Base-by-base conservation (phyloP, 805 yeast species). In the Komagataella phaffii region DNA sequence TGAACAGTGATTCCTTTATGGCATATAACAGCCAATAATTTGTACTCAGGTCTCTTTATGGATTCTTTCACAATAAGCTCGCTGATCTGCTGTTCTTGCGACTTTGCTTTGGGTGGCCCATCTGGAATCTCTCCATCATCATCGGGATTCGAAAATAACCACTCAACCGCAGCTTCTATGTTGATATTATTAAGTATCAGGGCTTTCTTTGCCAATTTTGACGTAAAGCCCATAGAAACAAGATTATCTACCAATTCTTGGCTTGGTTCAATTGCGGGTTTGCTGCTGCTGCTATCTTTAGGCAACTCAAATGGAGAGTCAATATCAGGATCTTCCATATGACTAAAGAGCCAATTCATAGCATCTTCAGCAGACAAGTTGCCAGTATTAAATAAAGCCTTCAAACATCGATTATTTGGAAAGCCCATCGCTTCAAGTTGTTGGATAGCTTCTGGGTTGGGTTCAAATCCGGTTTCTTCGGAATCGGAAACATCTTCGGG, bases 1-100 rank as follows among this genome's bases (percentile, higher is more conserved):
- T 90, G 96, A 1, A 88, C 84, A 10, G 95, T 84, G 2, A 80
- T 73, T 6, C 97, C 97, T 64, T 89, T 90, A 64, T 89, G 97
- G 62, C 96, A 88, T 14, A 90, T 72, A 4, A 86, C 83, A 0
- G 85, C 84, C 47, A 74, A 71, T 49, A 90, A 64, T 3, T 58
- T 55, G 60, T 83, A 88, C 14, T 57, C 53, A 0, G 75, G 67
- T 7, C 46, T 24, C 4, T 45, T 48, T 3, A 46, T 43, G 21
- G 55, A 3, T 12, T 24, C 45, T 19, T 44, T 19, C 46, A 44
- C 19, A 36, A 54, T 49, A 3, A 6, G 53, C 52, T 6, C 57
- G 40, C 40, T 30, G 40, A 30, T 30, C 40, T 10, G 14, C 14
- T 30, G n/a, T 10, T 30, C 40, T 30, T 30, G 40, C 14, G 52